Evolutionary conservation across 1,139 yeast genomes (phyloP).

Genomic region (Kodamaea sp.): DNA sequence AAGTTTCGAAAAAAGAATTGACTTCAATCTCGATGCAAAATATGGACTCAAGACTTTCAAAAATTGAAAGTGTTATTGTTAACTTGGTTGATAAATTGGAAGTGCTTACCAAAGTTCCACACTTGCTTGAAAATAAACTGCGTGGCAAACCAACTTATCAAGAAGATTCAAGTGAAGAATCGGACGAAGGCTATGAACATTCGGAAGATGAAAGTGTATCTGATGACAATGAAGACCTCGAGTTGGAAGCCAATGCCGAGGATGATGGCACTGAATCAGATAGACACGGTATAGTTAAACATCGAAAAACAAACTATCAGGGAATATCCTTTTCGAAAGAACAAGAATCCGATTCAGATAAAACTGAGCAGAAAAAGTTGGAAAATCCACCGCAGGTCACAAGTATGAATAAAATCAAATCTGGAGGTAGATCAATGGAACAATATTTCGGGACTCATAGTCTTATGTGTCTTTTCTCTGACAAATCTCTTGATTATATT

Average conservation of each 20-base stretch:
- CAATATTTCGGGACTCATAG: slow-evolving; percentile 40
- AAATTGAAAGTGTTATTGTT: slow-evolving; percentile 23
- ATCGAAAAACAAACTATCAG: not conserved
- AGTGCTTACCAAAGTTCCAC: slow-evolving; percentile 3
- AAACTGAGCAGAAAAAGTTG: no score
- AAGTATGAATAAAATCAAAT: no score
- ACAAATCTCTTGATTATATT: slow-evolving; percentile 35
- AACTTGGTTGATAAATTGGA: slow-evolving; percentile 18
- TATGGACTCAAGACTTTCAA: slow-evolving; percentile 22
- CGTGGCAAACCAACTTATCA: slow-evolving; percentile 1
- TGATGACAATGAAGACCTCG: slow-evolving; percentile 2
- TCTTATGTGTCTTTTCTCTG: slow-evolving; percentile 34
- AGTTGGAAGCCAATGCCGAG: slow-evolving; percentile 1
- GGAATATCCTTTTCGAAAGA: not conserved
- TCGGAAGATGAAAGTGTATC: slow-evolving; percentile 4
- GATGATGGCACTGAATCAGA: not conserved
- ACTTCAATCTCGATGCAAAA: slow-evolving; percentile 10
- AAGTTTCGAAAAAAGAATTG: slow-evolving; percentile 7
- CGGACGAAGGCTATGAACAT: slow-evolving; percentile 7
- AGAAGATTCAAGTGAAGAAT: slow-evolving; percentile 2
- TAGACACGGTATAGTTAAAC: not conserved
- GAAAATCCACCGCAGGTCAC: no score
- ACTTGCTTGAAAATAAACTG: not conserved
- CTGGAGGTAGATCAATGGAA: slow-evolving; percentile 8
- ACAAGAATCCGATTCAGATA: no score